phyloP scores from a whole-genome alignment of 208 protist species.

The Leishmania tropica region DNA sequence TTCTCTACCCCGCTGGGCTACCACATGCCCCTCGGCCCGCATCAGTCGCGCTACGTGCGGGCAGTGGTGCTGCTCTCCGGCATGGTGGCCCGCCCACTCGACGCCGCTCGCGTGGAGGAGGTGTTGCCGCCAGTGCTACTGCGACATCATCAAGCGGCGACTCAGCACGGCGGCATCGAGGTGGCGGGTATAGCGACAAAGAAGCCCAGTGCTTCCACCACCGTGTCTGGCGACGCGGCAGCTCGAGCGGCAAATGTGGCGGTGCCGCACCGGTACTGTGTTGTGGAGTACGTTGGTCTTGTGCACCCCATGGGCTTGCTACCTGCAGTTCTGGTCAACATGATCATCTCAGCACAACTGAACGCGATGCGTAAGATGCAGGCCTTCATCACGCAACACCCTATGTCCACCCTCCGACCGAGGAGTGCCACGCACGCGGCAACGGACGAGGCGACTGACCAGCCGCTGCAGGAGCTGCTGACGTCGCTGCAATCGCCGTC shows the following conservation, averaged over 20 bases:
- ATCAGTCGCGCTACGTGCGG: slow-evolving; percentile 70
- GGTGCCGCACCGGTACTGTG: slow-evolving; percentile 35
- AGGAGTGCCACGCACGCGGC: not conserved
- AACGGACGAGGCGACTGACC: not conserved
- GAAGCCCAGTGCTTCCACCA: not conserved
- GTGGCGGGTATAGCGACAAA: not conserved
- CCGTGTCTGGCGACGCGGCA: not conserved
- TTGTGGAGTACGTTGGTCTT: slow-evolving; percentile 69
- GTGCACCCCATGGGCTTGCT: slow-evolving; percentile 82
- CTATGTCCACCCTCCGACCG: slow-evolving; percentile 29
- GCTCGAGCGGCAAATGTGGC: not conserved
- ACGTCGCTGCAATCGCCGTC: slow-evolving; percentile 7
- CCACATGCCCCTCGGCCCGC: slow-evolving; percentile 53
- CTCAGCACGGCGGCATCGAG: not conserved
- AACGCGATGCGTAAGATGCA: slow-evolving; percentile 50
- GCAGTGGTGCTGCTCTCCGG: slow-evolving; percentile 66
- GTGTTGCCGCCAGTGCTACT: slow-evolving; percentile 23
- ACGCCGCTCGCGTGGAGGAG: slow-evolving; percentile 2
- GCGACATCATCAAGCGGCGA: slow-evolving; percentile 4
- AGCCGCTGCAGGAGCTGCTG: slow-evolving; percentile 17
- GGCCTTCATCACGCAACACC: slow-evolving; percentile 45
- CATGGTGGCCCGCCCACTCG: slow-evolving; percentile 54
- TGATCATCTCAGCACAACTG: slow-evolving; percentile 67
- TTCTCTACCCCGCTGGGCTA: slow-evolving; percentile 70
- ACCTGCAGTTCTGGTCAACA: slow-evolving; percentile 62